phyloP scores from a whole-genome alignment of 2,329 filamentous ascomycete species.

The Ilyonectria mors-panacis region DNA sequence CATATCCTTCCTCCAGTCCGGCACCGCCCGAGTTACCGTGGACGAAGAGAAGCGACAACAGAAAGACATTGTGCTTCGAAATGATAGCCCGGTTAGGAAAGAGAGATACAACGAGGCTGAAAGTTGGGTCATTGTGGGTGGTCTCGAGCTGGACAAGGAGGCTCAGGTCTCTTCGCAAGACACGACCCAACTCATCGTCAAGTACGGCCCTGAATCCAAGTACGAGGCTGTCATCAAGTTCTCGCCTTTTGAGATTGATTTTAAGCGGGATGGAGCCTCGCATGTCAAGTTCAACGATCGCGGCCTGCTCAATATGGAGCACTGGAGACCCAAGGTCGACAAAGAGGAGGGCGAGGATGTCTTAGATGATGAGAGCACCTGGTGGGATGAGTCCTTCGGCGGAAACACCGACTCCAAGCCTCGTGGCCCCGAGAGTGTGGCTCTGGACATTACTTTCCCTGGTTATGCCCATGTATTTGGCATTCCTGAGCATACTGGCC shows the following conservation, averaged over 20 bases:
- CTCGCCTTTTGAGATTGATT: constrained; percentile 87
- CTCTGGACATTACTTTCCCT: constrained; percentile 90
- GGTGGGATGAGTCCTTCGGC: constrained; percentile 98
- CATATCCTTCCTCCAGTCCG: constrained; percentile 90
- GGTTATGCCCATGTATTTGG: constrained; percentile 95
- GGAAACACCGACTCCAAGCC: constrained; percentile 97
- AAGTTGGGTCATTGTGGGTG: constrained; percentile 89
- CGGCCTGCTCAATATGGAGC: constrained; percentile 93
- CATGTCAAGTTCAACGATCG: constrained; percentile 92
- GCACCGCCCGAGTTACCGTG: constrained; percentile 87
- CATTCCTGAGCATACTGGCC: constrained; percentile 92
- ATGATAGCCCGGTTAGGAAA: constrained; percentile 87
- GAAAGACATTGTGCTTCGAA: constrained; percentile 88
- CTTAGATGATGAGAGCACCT: constrained; percentile 86
- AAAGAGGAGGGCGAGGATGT: constrained; percentile 69
- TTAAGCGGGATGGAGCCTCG: constrained; percentile 84
- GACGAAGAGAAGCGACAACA: constrained; percentile 94
- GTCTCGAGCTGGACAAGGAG: constrained; percentile 78
- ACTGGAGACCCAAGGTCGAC: constrained; percentile 93
- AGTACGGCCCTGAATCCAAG: constrained; percentile 82
- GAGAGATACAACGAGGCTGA: constrained; percentile 95
- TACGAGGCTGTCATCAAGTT: constrained; percentile 90
- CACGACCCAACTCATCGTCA: constrained; percentile 78
- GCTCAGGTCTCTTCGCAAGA: constrained; percentile 78
- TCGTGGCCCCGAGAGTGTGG: constrained; percentile 93